phyloP scores from a whole-genome alignment of 2,329 filamentous ascomycete species.

The Colletotrichum neosansevieriae region DNA sequence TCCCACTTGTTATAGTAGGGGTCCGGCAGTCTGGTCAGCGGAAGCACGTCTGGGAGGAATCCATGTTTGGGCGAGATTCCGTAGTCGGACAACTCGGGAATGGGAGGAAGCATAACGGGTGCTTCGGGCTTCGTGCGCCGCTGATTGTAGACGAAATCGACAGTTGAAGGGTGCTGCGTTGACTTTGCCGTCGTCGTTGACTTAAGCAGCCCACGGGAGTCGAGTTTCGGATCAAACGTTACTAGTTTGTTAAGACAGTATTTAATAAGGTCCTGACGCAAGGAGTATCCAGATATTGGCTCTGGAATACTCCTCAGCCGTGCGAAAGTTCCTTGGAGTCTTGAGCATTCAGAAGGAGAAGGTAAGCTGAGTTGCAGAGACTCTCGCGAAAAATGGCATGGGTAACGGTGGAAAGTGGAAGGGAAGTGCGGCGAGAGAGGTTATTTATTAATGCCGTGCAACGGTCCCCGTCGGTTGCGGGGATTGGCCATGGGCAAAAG shows the following conservation, averaged over 20 bases:
- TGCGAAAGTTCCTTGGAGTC: slow-evolving; percentile 53
- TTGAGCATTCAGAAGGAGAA: slow-evolving; percentile 32
- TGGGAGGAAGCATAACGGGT: slow-evolving; percentile 66
- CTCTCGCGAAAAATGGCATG: neutral
- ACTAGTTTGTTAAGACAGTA: slow-evolving; percentile 23
- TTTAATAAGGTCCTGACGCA: slow-evolving; percentile 66
- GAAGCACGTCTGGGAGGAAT: slow-evolving; percentile 86
- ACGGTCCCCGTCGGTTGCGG: slow-evolving; percentile 18
- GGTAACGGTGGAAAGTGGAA: no score
- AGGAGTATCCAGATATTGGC: slow-evolving; percentile 70
- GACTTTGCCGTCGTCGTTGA: neutral
- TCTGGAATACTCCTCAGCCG: slow-evolving; percentile 74
- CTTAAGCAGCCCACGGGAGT: neutral
- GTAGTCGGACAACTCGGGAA: slow-evolving; percentile 79
- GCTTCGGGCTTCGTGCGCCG: neutral
- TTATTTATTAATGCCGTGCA: slow-evolving; percentile 30
- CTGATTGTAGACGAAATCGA: slow-evolving; percentile 22
- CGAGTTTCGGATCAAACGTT: neutral
- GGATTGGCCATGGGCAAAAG: slow-evolving; percentile 14
- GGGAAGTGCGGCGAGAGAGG: neutral
- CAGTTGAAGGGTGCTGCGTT: slow-evolving; percentile 1
- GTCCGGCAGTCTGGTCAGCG: slow-evolving; percentile 84
- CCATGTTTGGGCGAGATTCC: slow-evolving; percentile 83
- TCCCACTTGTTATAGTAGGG: slow-evolving; percentile 98
- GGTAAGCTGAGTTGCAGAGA: neutral